Evolutionary conservation across 2,329 filamentous ascomycete species (phyloP).

Genomic region (Ophidiomyces ophidiicola): DNA sequence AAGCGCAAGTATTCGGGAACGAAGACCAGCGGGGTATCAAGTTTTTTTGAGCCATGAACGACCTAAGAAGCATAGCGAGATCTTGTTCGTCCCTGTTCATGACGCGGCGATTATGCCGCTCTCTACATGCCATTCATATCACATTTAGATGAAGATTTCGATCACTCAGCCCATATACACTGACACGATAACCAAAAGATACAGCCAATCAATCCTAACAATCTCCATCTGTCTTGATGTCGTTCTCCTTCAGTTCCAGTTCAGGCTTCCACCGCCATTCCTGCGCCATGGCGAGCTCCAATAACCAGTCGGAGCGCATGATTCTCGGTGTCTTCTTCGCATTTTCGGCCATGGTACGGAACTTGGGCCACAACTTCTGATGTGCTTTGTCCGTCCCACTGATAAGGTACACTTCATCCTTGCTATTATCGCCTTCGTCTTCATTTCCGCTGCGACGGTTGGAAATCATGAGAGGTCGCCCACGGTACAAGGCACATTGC

Average conservation of each 20-base stretch:
- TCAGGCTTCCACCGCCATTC: conserved; percentile 55
- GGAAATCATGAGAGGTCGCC: conserved; percentile 56
- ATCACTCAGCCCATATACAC: background rate
- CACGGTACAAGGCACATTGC: conserved; percentile 63
- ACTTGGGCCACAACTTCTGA: conserved; percentile 63
- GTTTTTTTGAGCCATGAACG: conserved; percentile 58
- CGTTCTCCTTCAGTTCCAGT: conserved; percentile 39
- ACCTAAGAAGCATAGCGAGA: too few species aligned
- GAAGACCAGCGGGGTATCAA: conserved; percentile 88
- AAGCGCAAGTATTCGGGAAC: conserved; percentile 83
- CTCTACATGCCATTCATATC: background rate
- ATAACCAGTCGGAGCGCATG: conserved; percentile 75
- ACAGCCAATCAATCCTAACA: conserved; percentile 8
- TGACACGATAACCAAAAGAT: background rate
- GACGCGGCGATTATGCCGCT: background rate
- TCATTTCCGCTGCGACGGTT: conserved; percentile 34
- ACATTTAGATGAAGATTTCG: background rate
- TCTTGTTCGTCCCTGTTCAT: background rate
- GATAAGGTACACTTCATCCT: conserved; percentile 68
- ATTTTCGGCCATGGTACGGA: conserved; percentile 63
- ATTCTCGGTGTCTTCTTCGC: conserved; percentile 71
- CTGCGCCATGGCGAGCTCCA: conserved; percentile 83
- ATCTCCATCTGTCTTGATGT: conserved; percentile 18
- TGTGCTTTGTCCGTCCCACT: conserved; percentile 57
- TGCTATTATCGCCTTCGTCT: conserved; percentile 41